Conservation (phyloP, 306 rosid species). For the Quercus gilva region DNA sequence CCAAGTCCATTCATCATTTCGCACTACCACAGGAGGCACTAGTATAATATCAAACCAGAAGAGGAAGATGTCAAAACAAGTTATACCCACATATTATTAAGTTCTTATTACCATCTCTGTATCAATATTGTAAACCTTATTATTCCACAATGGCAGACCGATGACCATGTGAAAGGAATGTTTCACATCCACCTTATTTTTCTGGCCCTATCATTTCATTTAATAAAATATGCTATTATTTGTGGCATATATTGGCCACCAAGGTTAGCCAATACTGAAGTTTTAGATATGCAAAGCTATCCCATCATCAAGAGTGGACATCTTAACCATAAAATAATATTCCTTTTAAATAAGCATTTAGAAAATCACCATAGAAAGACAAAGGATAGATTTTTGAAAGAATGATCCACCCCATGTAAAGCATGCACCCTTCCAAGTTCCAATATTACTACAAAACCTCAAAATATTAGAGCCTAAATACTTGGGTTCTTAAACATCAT, state of each 20-base stretch:
- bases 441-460: neutral
- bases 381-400: neutral
- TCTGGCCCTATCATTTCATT: neutral
- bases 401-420: neutral
- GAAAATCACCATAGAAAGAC: neutral
- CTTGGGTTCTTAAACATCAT: neutral
- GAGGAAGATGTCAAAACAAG: constrained; percentile 16
- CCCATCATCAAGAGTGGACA: neutral
- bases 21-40: constrained; percentile 94
- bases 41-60: constrained; percentile 36
- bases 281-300: neutral
- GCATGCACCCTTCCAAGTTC: neutral
- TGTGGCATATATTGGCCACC: neutral
- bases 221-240: neutral
- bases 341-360: neutral
- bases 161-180: neutral
- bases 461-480: neutral
- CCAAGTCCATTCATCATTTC: constrained; percentile 85
- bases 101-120: neutral
- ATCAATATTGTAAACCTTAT: neutral
- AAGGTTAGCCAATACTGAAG: neutral
- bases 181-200: neutral
- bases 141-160: neutral
- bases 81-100: neutral
- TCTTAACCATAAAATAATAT: neutral